Evolutionary conservation across 2,329 filamentous ascomycete genomes (phyloP).

Genomic region (Talaromyces atroroseus): DNA sequence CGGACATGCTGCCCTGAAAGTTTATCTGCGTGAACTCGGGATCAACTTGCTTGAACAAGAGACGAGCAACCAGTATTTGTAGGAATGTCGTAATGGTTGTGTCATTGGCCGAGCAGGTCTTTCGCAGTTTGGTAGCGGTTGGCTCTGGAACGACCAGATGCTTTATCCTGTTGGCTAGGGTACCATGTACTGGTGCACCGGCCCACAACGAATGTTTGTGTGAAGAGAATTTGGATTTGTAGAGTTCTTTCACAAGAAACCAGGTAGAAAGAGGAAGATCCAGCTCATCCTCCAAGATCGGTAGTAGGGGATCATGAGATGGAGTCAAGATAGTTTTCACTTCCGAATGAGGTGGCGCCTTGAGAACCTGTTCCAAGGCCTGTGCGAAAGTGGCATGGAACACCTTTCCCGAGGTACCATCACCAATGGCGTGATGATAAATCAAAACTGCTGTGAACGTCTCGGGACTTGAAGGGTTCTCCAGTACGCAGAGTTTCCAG

Average conservation of each 20-base stretch:
- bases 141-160: conserved; percentile 28
- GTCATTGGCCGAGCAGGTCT: conserved; percentile 30
- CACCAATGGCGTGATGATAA: conserved; percentile 46
- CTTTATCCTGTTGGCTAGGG: conserved; percentile 24
- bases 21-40: conserved; percentile 25
- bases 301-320: conserved; percentile 29
- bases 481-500: conserved; percentile 42
- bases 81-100: conserved; percentile 40
- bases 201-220: conserved; percentile 31
- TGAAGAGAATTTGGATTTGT: conserved; percentile 15
- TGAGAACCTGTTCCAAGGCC: conserved; percentile 24
- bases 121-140: conserved; percentile 25
- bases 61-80: conserved; percentile 34
- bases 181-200: conserved; percentile 23
- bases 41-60: conserved; percentile 18
- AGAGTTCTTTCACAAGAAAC: conserved; percentile 32
- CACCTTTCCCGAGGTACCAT: conserved; percentile 41
- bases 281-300: conserved; percentile 38
- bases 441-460: conserved; percentile 43
- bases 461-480: conserved; percentile 18
- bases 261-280: conserved; percentile 33
- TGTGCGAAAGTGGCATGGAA: conserved; percentile 42
- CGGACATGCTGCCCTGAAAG: conserved; percentile 33
- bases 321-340: conserved; percentile 19
- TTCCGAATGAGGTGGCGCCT: conserved; percentile 12